phyloP scores from a whole-genome alignment of 2,329 filamentous ascomycete species.

The Cercospora beticola region DNA sequence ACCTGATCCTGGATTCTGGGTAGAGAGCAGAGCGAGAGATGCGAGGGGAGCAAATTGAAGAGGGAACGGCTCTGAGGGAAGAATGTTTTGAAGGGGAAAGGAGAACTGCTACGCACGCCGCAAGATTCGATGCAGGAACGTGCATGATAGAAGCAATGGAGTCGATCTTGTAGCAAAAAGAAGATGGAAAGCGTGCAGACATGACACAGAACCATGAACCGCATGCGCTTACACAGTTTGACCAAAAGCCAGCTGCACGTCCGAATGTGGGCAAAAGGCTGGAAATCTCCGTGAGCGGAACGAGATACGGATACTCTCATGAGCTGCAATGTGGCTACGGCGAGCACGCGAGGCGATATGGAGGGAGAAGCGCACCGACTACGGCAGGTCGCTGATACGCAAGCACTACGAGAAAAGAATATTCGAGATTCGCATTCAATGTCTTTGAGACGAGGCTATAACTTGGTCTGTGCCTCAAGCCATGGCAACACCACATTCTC shows the following conservation, averaged over 20 bases:
- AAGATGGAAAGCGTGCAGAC: not conserved
- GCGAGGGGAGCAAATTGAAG: conserved; percentile 3
- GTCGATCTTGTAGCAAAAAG: not conserved
- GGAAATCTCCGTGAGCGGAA: not conserved
- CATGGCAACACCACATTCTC: conserved; percentile 33
- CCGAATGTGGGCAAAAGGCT: not conserved
- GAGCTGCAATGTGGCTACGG: not conserved
- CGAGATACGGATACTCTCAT: not conserved
- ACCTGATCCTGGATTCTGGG: conserved; percentile 76
- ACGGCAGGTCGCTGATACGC: not conserved
- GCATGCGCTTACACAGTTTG: not conserved
- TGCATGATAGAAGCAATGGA: not conserved
- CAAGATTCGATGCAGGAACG: not conserved
- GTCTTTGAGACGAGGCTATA: not conserved
- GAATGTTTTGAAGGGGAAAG: not conserved
- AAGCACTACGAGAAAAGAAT: not conserved
- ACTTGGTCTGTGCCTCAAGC: conserved; percentile 8
- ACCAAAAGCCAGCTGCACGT: not conserved
- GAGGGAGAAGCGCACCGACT: not conserved
- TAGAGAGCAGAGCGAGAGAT: conserved; percentile 59
- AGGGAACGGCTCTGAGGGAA: not conserved
- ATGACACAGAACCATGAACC: not conserved
- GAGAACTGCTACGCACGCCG: not conserved
- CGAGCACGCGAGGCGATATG: not conserved
- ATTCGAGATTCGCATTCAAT: not conserved